Evolutionary conservation across 2,329 filamentous ascomycete genomes (phyloP).

Genomic region (Cryphonectria nitschkei): DNA sequence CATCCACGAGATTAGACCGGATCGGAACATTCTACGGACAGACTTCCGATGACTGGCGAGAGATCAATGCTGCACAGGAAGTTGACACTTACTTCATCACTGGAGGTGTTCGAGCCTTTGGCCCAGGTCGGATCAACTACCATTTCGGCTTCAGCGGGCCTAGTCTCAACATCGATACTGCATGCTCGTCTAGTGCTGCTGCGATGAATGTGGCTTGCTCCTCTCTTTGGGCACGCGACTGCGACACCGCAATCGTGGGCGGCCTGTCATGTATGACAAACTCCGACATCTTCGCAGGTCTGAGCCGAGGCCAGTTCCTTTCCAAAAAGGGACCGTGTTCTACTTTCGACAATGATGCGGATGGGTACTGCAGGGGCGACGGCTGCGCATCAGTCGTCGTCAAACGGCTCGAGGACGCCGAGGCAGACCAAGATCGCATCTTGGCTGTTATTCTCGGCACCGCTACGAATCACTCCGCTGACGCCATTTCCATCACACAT

Average conservation of each 20-base stretch:
- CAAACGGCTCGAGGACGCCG: slow-evolving; percentile 79
- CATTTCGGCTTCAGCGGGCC: slow-evolving; percentile 78
- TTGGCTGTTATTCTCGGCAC: slow-evolving; percentile 77
- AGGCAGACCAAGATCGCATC: slow-evolving; percentile 75
- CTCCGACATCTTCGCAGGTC: slow-evolving; percentile 76
- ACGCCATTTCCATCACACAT: slow-evolving; percentile 81
- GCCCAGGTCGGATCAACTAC: slow-evolving; percentile 69
- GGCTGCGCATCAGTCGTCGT: slow-evolving; percentile 74
- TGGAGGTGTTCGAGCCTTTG: slow-evolving; percentile 47
- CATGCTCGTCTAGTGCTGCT: slow-evolving; percentile 74
- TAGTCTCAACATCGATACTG: slow-evolving; percentile 75
- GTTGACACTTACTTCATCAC: slow-evolving; percentile 62
- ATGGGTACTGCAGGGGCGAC: slow-evolving; percentile 83
- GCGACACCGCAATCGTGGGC: slow-evolving; percentile 79
- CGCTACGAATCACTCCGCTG: slow-evolving; percentile 80
- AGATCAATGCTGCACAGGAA: slow-evolving; percentile 73
- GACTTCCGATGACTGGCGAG: slow-evolving; percentile 77
- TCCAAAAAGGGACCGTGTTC: slow-evolving; percentile 78
- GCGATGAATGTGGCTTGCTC: slow-evolving; percentile 75
- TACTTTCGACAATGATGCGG: slow-evolving; percentile 78
- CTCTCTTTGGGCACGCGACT: slow-evolving; percentile 74
- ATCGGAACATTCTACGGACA: slow-evolving; percentile 77
- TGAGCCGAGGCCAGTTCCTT: slow-evolving; percentile 77
- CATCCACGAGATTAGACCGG: slow-evolving; percentile 65
- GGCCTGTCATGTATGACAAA: slow-evolving; percentile 80